phyloP scores from a whole-genome alignment of 1,139 yeast genomes.

The Geotrichum armillariae region DNA sequence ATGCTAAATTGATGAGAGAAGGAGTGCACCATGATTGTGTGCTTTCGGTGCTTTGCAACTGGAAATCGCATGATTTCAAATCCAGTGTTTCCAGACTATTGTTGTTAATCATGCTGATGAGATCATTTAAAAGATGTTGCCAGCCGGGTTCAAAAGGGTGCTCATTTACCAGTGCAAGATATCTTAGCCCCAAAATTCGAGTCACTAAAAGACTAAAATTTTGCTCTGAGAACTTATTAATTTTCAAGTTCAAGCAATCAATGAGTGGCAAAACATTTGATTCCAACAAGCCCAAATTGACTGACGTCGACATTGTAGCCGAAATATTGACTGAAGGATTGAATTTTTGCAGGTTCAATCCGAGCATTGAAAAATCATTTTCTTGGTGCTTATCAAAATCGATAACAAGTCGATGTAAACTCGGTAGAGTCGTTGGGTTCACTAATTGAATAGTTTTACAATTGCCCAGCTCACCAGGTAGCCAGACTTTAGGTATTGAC shows the following conservation, averaged over 20 bases:
- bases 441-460: constrained; percentile 1
- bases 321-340: not conserved
- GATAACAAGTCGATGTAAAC: constrained; percentile 2
- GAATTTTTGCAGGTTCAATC: constrained; percentile 4
- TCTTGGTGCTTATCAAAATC: constrained; percentile 3
- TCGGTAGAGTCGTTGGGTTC: not conserved
- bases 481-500: not conserved
- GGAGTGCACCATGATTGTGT: not conserved
- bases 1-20: not conserved
- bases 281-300: not conserved
- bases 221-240: too few relatives aligned
- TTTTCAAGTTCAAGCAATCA: constrained; percentile 2
- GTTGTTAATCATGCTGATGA: constrained; percentile 6
- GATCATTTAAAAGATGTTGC: not conserved
- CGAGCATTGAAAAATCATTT: not conserved
- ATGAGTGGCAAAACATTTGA: not conserved
- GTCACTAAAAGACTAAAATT: not conserved
- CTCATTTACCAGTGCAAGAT: not conserved
- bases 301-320: constrained; percentile 6
- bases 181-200: not conserved
- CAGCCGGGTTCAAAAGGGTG: not conserved
- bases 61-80: not conserved
- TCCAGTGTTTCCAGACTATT: constrained; percentile 2
- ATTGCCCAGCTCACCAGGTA: not conserved
- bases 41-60: not conserved